A percentile compares a stretch with the other conserved stretches of the same genome.
Conservation (phyloP, 78 protist species). For the Neovahlkampfia damariscottae region DNA sequence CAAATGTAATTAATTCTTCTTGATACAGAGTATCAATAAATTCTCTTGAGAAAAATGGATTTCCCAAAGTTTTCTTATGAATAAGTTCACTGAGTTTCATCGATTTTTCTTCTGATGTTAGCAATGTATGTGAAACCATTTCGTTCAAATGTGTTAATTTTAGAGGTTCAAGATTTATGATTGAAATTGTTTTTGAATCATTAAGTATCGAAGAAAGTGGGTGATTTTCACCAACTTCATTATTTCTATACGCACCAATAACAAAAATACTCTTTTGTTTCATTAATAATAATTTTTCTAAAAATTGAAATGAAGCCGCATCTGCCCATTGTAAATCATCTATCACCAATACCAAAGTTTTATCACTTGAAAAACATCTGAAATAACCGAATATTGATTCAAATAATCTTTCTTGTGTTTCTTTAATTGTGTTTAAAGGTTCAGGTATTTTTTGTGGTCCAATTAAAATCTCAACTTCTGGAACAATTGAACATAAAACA, state of each 20-base stretch:
- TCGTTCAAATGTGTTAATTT: no score
- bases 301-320: background rate
- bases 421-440: background rate
- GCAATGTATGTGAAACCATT: no score
- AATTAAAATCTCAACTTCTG: background rate
- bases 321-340: slow-evolving; percentile 1
- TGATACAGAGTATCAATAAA: background rate
- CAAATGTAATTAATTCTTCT: background rate
- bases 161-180: no score
- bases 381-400: background rate
- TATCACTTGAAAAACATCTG: background rate
- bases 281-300: background rate
- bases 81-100: background rate
- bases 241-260: background rate
- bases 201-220: background rate
- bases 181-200: no score
- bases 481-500: no score
- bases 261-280: background rate
- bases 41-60: background rate
- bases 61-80: background rate
- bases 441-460: background rate
- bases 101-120: no score
- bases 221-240: background rate
- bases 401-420: background rate
- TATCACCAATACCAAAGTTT: background rate